A percentile compares a stretch with the other conserved stretches of the same genome.
These are phyloP conservation scores for Salvia miltiorrhiza DNA, from an alignment of 257 asterid genomes.

Conservation along the genomic window DNA sequence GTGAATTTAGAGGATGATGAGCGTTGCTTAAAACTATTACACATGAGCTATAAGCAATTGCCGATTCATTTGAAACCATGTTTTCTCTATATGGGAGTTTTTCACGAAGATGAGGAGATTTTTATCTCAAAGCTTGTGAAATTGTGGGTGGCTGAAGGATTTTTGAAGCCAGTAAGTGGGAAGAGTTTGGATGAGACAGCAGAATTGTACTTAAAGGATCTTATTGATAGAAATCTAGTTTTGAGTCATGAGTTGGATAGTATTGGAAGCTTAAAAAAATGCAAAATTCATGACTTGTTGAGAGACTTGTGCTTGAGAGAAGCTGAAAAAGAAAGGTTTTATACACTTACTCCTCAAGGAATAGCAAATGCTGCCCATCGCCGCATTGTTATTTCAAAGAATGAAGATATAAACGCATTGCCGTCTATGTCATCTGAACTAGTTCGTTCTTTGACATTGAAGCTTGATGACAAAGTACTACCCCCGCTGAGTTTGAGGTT, in stretches of 20 bases:
- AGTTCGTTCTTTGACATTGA: too few species aligned
- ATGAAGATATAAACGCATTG: too few species aligned
- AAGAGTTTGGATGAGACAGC: neutral
- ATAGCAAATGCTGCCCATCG: too few species aligned
- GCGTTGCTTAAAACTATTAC: neutral
- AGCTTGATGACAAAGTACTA: too few species aligned
- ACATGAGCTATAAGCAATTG: neutral
- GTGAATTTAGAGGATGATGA: neutral
- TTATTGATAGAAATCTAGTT: neutral
- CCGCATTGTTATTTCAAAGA: too few species aligned
- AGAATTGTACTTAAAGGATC: neutral
- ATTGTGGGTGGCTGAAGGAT: neutral
- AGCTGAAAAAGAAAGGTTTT: neutral
- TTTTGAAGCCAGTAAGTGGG: neutral
- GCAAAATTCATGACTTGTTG: neutral
- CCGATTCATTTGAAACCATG: too few species aligned
- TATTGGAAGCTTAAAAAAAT: neutral
- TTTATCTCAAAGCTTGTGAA: too few species aligned
- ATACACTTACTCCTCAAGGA: too few species aligned
- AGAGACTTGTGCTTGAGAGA: neutral
- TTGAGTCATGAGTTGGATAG: neutral
- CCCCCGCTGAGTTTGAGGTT: too few species aligned
- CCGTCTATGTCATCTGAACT: too few species aligned
- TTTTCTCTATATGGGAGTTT: too few species aligned
- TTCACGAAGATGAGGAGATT: too few species aligned